Conservation (phyloP, 441 rosid species). For the Adansonia madagascariensis region DNA sequence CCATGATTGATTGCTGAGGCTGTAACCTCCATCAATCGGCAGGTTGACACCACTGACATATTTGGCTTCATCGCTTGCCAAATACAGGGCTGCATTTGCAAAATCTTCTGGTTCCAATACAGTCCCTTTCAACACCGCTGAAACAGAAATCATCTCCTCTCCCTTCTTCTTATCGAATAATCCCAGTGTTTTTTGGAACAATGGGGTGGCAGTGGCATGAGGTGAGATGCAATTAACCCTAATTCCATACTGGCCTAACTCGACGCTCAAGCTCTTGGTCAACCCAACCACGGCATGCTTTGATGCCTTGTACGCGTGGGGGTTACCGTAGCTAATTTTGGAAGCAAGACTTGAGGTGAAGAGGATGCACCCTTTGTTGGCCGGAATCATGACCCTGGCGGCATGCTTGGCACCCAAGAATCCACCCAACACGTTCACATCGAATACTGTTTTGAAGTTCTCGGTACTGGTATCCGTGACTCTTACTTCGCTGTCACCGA, state of each 20-base stretch:
- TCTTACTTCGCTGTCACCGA: constrained; percentile 6
- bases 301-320: constrained; percentile 42
- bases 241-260: constrained; percentile 49
- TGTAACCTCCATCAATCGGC: constrained; percentile 28
- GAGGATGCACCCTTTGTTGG: constrained; percentile 41
- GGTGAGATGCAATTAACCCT: constrained; percentile 56
- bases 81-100: constrained; percentile 47
- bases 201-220: constrained; percentile 31
- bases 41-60: constrained; percentile 28
- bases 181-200: constrained; percentile 3
- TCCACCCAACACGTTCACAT: constrained; percentile 30
- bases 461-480: background rate
- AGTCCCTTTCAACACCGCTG: constrained; percentile 36
- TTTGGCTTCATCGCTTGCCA: constrained; percentile 34
- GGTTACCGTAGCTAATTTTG: background rate
- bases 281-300: constrained; percentile 51
- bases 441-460: constrained; percentile 25
- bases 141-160: constrained; percentile 10
- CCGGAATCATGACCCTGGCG: constrained; percentile 35
- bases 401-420: constrained; percentile 44
- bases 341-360: constrained; percentile 40
- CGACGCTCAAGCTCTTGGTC: constrained; percentile 48
- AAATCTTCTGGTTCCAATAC: constrained; percentile 34
- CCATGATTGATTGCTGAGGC: constrained; percentile 24
- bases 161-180: constrained; percentile 13